Evolutionary conservation across 345 rosid species (phyloP).

Genomic region (Passiflora organensis): DNA sequence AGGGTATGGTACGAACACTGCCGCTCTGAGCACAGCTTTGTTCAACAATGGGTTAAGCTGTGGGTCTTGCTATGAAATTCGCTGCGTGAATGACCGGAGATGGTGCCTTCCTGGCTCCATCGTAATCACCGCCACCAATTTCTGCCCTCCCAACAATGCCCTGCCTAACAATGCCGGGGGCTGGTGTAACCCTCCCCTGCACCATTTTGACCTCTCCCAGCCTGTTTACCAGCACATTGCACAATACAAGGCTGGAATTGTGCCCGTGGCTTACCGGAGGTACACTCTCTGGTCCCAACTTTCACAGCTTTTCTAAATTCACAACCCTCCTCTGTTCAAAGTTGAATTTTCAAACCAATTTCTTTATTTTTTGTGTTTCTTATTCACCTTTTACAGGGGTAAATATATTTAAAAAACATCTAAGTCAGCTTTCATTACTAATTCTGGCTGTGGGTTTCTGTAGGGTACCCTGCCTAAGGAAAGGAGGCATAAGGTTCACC

Average conservation of each 20-base stretch:
- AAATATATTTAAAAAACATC: too few species aligned
- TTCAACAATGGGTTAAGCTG: slow-evolving; percentile 23
- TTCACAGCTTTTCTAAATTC: not conserved
- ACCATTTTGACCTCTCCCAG: slow-evolving; percentile 24
- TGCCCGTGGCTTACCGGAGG: slow-evolving; percentile 23
- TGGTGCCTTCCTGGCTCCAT: slow-evolving; percentile 28
- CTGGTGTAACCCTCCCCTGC: slow-evolving; percentile 26
- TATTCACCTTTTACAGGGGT: too few species aligned
- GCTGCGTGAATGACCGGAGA: slow-evolving; percentile 11
- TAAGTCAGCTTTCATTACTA: too few species aligned
- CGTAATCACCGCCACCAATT: slow-evolving; percentile 26
- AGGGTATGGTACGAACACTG: slow-evolving; percentile 27
- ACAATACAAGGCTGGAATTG: slow-evolving; percentile 22
- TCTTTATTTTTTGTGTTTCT: too few species aligned
- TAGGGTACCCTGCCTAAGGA: slow-evolving; percentile 25
- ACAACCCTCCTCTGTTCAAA: not conserved
- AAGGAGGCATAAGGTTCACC: slow-evolving; percentile 26
- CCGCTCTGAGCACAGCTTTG: slow-evolving; percentile 27
- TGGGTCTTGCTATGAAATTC: slow-evolving; percentile 23
- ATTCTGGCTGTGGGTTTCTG: too few species aligned
- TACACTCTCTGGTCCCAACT: too few species aligned
- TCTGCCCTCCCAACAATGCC: slow-evolving; percentile 30
- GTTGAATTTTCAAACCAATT: too few species aligned
- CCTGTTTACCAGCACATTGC: slow-evolving; percentile 26
- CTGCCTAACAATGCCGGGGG: slow-evolving; percentile 24